Evolutionary conservation across 129 eudicot species (phyloP).

Genomic region (Deinandra increscens): DNA sequence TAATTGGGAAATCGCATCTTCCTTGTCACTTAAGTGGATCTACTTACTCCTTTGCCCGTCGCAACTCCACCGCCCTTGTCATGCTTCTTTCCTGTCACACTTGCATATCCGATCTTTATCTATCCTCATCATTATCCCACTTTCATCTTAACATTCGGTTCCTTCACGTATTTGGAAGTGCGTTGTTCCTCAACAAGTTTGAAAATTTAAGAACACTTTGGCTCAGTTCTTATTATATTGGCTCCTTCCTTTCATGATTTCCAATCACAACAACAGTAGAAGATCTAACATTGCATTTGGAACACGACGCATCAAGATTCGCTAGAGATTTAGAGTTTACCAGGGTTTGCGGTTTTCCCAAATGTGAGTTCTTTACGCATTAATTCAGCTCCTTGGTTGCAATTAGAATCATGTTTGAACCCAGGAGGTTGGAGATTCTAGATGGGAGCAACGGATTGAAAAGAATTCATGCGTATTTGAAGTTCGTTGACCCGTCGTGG

Average conservation of each 20-base stretch:
- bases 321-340: slow-evolving; percentile 28
- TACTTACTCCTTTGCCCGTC: too few species aligned
- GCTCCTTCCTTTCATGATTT: slow-evolving; percentile 32
- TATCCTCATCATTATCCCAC: too few species aligned
- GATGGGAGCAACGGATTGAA: slow-evolving; percentile 43
- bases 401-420: slow-evolving; percentile 34
- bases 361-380: slow-evolving; percentile 35
- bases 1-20: too few species aligned
- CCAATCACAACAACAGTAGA: slow-evolving; percentile 31
- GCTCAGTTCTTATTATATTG: slow-evolving; percentile 34
- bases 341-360: slow-evolving; percentile 36
- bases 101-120: too few species aligned
- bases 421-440: slow-evolving; percentile 30
- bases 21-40: too few species aligned
- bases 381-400: slow-evolving; percentile 43
- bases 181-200: slow-evolving; percentile 24
- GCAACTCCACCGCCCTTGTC: too few species aligned
- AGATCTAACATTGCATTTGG: slow-evolving; percentile 36
- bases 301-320: slow-evolving; percentile 17
- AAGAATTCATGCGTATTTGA: slow-evolving; percentile 41
- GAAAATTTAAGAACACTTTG: slow-evolving; percentile 31
- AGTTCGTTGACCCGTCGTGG: slow-evolving; percentile 15
- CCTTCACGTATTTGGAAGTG: slow-evolving; percentile 21
- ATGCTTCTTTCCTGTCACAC: too few species aligned
- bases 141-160: slow-evolving; percentile 32